Base-by-base conservation (phyloP, 2,329 filamentous ascomycete species). In the Aspergillus brunneoviolaceus region DNA sequence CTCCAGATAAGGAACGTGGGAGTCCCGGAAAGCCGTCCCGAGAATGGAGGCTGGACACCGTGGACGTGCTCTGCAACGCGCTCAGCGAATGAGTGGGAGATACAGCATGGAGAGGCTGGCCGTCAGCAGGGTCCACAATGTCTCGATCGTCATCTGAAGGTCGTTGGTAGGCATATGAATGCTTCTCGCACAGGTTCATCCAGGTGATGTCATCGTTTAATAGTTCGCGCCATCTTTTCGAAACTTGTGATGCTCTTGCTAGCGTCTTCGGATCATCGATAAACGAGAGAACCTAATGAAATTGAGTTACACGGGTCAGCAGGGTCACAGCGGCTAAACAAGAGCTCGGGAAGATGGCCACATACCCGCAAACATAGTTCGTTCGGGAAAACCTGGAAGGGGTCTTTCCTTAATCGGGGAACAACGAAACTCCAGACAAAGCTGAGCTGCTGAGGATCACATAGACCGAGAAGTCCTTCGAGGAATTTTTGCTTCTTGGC, bases 401-500 rank as follows among this genome's bases (percentile, higher is more conserved):
- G 95, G 74, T 99, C 95, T 76, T 97, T 96, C 78, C 97, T 97
- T 65, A 99, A 79, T 63, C 96, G 80, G 29, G 95, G 95, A 74
- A 92, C 94, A 67, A 99, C 94, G 76, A 96, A 96, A 74, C 96
- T 92, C 68, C 96, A 92, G 21, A 99, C 93, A 73, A 97, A 98
- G 77, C 92, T 96, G 66, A 99, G 82, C 75, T 96, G 90, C 71
- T 96, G 92, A 69, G 91, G 97, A 68, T 96, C 96, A 80, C 95
- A 99, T 68, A 96, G 85, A 71, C 96, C 96, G 65, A 99, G 81
- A 59, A 99, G 81, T 73, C 96, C 93, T 54, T 91, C 91, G 60
- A 99, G 81, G 69, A 96, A 86, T 45, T 90, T 85, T 69, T 92
- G 90, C 59, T 91, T 87, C 76, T 94, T 90, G 0, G 87, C 85